Base-by-base conservation (phyloP, 176 grass and related monocot genomes). In the Raddia distichophylla region DNA sequence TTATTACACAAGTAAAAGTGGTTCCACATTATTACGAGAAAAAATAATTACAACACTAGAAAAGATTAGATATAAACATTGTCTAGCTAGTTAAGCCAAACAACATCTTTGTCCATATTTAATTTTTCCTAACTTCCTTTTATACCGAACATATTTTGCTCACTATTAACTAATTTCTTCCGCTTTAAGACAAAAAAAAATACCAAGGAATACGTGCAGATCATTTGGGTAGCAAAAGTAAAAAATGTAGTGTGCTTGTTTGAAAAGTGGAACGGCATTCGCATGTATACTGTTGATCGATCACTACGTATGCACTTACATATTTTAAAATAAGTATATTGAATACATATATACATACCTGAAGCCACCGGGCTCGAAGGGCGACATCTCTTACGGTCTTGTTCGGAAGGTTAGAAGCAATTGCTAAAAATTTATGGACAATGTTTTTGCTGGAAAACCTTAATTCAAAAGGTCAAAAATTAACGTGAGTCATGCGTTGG, bases 321-420 rank as follows among this genome's bases (percentile, higher is more conserved):
- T 8, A 1, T 8, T 4, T 40, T 40, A 40, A 10, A 52, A 47
- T 11, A 53, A 33, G 59, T n/a, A 46, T 10, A 27, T 27, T 27
- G 27, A 27, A 27, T 10, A 35, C 18, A 17, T 10, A 35, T 13
- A 17, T 52, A 35, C 13, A 17, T 52, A 81, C 85, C 78, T 70
- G 33, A 1, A 76, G 7, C 85, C 78, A 82, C 4, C 78, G 71
- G 45, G 13, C 54, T 42, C 85, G 63, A 35, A 46, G 53, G 0
- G 78, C 85, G 7, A 87, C 71, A 54, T 87, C 85, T 8, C 8
- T 0, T 15, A 11, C 44, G 2, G 78, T 76, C 55, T 87, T 87
- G 4, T 62, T 53, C 0, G 14, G 15, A 22, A 87, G 78, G 49
- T 3, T 1, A 1, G 2, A 60, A 32, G 78, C 62, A 18, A 76